These are phyloP conservation scores for Aspergillus piperis DNA, from an alignment of 2,329 filamentous ascomycete genomes.

Conservation along the genomic window DNA sequence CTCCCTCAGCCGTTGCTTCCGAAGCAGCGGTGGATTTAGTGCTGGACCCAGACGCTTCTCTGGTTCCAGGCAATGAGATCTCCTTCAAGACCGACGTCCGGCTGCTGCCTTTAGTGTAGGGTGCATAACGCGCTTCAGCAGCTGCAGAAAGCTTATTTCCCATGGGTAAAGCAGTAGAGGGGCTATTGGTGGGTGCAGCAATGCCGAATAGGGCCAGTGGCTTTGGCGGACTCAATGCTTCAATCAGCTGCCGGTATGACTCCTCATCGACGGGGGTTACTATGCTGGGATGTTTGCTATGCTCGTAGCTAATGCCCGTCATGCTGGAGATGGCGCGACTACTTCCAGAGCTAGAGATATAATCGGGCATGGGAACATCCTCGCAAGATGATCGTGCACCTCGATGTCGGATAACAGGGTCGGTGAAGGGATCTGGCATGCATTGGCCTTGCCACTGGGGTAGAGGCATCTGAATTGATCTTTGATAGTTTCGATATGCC, in stretches of 20 bases:
- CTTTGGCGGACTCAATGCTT: conserved; percentile 41
- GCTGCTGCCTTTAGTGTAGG: conserved; percentile 25
- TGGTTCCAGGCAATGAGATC: conserved; percentile 31
- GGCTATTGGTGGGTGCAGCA: conserved; percentile 35
- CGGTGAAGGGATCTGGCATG: conserved; percentile 45
- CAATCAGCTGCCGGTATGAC: conserved; percentile 39
- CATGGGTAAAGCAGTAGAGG: conserved; percentile 25
- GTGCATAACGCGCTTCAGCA: conserved; percentile 30
- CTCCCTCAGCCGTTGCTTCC: conserved; percentile 22
- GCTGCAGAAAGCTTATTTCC: conserved; percentile 31
- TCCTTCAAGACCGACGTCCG: conserved; percentile 30
- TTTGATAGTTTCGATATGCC: conserved; percentile 35
- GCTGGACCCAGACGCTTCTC: conserved; percentile 37
- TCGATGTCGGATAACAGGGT: conserved; percentile 36
- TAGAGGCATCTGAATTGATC: conserved; percentile 16
- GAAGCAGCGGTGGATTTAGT: conserved; percentile 24
- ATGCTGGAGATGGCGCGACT: conserved; percentile 45
- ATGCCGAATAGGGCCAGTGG: conserved; percentile 27
- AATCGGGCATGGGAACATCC: conserved; percentile 54
- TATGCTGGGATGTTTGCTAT: conserved; percentile 44
- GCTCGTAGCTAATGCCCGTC: conserved; percentile 45
- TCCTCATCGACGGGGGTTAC: conserved; percentile 38
- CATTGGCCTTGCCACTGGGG: conserved; percentile 30
- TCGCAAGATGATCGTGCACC: conserved; percentile 42
- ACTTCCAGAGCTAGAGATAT: conserved; percentile 43